Conservation (phyloP, 805 yeast genomes). For the Pichia nanzhaoensis region DNA sequence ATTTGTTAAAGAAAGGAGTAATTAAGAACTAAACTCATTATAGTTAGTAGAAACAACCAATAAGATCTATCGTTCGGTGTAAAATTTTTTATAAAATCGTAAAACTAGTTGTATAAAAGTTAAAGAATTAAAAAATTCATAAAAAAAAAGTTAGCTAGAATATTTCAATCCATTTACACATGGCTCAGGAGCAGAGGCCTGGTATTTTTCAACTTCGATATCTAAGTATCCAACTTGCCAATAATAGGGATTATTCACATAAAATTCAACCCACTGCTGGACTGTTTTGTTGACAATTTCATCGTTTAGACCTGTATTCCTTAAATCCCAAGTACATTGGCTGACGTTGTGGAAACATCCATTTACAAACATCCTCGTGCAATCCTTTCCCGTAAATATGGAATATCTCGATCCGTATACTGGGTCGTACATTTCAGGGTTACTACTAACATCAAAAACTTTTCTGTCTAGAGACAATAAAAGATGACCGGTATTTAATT, state of each 20-base stretch:
- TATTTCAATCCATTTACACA: conserved; percentile 8
- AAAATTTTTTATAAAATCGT: background rate
- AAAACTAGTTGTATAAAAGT: background rate
- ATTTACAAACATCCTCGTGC: conserved; percentile 62
- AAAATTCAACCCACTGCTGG: conserved; percentile 48
- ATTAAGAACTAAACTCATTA: background rate
- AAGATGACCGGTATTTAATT: conserved; percentile 22
- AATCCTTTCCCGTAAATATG: conserved; percentile 57
- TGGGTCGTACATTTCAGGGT: conserved; percentile 45
- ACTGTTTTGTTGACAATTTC: conserved; percentile 35
- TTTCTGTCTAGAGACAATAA: conserved; percentile 53
- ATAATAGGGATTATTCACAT: conserved; percentile 37
- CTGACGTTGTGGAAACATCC: conserved; percentile 54
- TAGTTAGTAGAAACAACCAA: background rate
- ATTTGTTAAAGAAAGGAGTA: conserved; percentile 20
- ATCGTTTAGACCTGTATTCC: conserved; percentile 43
- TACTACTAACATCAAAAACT: conserved; percentile 56
- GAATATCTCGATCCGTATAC: conserved; percentile 36
- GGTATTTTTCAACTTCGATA: background rate
- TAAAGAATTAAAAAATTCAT: background rate
- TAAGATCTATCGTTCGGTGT: background rate
- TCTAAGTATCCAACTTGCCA: conserved; percentile 57
- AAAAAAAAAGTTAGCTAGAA: background rate
- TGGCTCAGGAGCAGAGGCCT: background rate
- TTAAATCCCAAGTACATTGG: conserved; percentile 58